Base-by-base conservation (phyloP, 202 grass and related monocot genomes). In the Setaria viridis region DNA sequence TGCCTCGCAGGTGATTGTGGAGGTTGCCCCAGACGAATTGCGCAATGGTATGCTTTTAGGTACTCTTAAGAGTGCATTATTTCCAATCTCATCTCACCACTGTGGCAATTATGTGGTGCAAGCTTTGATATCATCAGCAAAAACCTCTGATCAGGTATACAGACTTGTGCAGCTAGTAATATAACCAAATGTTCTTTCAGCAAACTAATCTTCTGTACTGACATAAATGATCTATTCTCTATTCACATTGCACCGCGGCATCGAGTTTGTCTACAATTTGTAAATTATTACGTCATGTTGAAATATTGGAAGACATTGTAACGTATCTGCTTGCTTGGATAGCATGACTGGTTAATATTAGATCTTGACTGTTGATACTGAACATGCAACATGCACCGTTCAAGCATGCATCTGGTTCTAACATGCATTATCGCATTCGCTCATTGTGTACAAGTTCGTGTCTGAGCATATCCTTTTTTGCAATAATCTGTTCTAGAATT, bases 41-140 rank as follows among this genome's bases (percentile, higher is more conserved):
- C 90, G 91, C 77, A 79, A 62, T 43, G 71, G 86, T 77, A 73
- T 99, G 86, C 90, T 96, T 76, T 86, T 70, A 85, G 25, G 88
- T 82, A 88, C 88, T 82, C 85, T 94, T 20, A 91, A 81, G 50
- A 90, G 90, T 85, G 86, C 82, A 59, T 74, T 99, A 85, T 95
- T 99, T 90, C 68, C 87, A 55, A 96, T 99, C 47, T 94, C 96
- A 43, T 96, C 93, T 82, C 93, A 94, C 82, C 63, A 85, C 29
- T 99, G 90, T 89, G 96, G 93, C 45, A 99, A 99, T 82, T 99
- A 89, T 93, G 93, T 96, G 68, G 88, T 94, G 63, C 96, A 99
- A 91, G 86, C 93, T 85, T 80, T 99, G 75, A 87, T 99, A 89
- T 92, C 96, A 84, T 96, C 93, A 76, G 87, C 91, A 37, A 99